Percentiles rank a stretch among this genome's conserved stretches.
These are phyloP conservation scores for Hyaloscypha finlandica DNA, from an alignment of 495 filamentous ascomycete genomes.

Conservation along the genomic window DNA sequence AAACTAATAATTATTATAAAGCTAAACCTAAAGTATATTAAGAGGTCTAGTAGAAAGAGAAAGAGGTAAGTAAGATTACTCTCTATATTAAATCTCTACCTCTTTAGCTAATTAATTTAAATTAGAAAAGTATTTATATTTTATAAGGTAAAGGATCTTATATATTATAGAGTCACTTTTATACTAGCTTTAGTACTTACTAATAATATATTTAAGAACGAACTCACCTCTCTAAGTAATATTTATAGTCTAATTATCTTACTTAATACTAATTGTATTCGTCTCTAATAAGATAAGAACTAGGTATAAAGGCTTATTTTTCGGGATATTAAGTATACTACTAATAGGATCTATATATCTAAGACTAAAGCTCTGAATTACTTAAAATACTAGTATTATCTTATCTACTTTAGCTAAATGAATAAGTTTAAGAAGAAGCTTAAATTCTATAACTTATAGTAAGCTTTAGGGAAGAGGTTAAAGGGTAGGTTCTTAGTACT, in stretches of 20 bases:
- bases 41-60: neutral
- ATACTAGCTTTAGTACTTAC: neutral
- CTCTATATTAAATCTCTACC: neutral
- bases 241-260: slow-evolving; percentile 13
- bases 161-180: neutral
- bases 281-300: slow-evolving; percentile 2
- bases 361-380: slow-evolving; percentile 18
- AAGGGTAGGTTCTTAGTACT: slow-evolving; percentile 7
- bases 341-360: slow-evolving; percentile 8
- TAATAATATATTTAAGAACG: no score
- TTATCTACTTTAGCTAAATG: slow-evolving; percentile 19
- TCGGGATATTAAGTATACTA: neutral
- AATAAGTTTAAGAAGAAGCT: neutral
- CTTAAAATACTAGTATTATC: slow-evolving; percentile 18
- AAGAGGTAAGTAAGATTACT: neutral
- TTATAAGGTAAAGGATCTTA: neutral
- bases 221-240: slow-evolving; percentile 1
- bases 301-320: slow-evolving; percentile 7
- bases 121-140: neutral
- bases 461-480: slow-evolving; percentile 21
- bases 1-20: no score
- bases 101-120: neutral
- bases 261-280: neutral
- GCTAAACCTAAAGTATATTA: neutral
- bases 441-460: slow-evolving; percentile 16